Percentiles rank a stretch among this genome's conserved stretches.
Conservation (phyloP, 768 basidiomycete species). For the Pulveroboletus sp. region DNA sequence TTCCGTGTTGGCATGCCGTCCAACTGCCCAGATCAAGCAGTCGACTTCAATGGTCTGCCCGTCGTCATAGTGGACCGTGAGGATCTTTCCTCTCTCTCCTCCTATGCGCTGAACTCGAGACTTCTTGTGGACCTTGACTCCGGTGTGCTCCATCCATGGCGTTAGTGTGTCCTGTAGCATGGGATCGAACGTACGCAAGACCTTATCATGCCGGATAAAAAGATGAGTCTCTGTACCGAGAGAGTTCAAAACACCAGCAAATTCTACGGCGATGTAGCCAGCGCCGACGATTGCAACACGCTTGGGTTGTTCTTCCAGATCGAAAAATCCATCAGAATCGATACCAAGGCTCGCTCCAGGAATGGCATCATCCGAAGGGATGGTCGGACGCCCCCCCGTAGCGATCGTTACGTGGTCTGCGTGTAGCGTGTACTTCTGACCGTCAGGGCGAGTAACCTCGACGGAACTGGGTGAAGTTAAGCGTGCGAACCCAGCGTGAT, state of each 20-base stretch:
- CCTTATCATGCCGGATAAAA: constrained; percentile 83
- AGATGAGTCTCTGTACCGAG: constrained; percentile 91
- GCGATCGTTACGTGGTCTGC: constrained; percentile 80
- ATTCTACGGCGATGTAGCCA: constrained; percentile 96
- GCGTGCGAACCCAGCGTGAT: constrained; percentile 72
- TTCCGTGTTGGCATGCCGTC: constrained; percentile 76
- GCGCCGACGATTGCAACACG: constrained; percentile 94
- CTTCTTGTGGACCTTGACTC: constrained; percentile 80
- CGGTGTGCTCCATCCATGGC: constrained; percentile 91
- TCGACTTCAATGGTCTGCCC: constrained; percentile 84
- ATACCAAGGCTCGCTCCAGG: constrained; percentile 91
- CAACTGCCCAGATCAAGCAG: constrained; percentile 89
- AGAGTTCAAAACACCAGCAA: constrained; percentile 89
- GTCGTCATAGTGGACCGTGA: constrained; percentile 71
- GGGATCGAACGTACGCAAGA: constrained; percentile 91
- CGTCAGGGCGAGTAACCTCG: constrained; percentile 67
- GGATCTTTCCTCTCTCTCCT: constrained; percentile 61
- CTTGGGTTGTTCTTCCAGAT: constrained; percentile 83
- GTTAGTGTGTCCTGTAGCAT: constrained; percentile 78
- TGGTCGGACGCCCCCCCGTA: constrained; percentile 79
- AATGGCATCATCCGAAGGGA: constrained; percentile 73
- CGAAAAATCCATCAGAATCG: constrained; percentile 95
- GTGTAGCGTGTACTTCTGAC: constrained; percentile 63
- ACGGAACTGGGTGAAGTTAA: constrained; percentile 67
- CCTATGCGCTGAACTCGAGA: constrained; percentile 73